Conservation (phyloP, 371 early-diverging fungal genomes). For the Lichtheimia ramosa region DNA sequence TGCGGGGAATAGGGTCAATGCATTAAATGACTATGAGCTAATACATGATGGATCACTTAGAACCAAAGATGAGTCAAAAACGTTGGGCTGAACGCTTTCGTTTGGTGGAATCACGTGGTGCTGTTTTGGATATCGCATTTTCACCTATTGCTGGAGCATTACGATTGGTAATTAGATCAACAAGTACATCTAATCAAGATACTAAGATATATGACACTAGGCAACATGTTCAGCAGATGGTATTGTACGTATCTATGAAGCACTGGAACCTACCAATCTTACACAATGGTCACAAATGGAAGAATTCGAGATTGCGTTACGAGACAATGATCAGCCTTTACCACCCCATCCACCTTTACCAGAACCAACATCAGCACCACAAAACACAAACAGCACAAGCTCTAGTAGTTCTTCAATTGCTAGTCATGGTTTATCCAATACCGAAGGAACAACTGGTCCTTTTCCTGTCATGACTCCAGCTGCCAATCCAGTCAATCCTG, state of each 20-base stretch:
- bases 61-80: slow-evolving; percentile 64
- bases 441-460: slow-evolving; percentile 17
- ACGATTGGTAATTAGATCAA: slow-evolving; percentile 56
- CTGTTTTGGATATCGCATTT: slow-evolving; percentile 88
- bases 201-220: slow-evolving; percentile 28
- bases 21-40: too few species aligned
- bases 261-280: slow-evolving; percentile 79
- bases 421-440: slow-evolving; percentile 37
- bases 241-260: slow-evolving; percentile 87
- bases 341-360: slow-evolving; percentile 3
- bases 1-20: too few species aligned
- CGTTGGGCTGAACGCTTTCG: slow-evolving; percentile 72
- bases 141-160: slow-evolving; percentile 79
- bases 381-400: slow-evolving; percentile 35
- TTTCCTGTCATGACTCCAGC: slow-evolving; percentile 11
- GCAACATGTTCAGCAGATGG: slow-evolving; percentile 90
- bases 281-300: slow-evolving; percentile 82
- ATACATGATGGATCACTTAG: slow-evolving; percentile 22
- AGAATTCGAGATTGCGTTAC: slow-evolving; percentile 52
- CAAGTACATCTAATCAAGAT: neutral
- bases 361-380: slow-evolving; percentile 22
- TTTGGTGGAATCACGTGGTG: slow-evolving; percentile 70
- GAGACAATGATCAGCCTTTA: slow-evolving; percentile 1
- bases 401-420: slow-evolving; percentile 33
- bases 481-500: slow-evolving; percentile 3